Percentiles rank a stretch among this genome's conserved stretches.
Conservation (phyloP, 106 monocot species). For the Posidonia australis region DNA sequence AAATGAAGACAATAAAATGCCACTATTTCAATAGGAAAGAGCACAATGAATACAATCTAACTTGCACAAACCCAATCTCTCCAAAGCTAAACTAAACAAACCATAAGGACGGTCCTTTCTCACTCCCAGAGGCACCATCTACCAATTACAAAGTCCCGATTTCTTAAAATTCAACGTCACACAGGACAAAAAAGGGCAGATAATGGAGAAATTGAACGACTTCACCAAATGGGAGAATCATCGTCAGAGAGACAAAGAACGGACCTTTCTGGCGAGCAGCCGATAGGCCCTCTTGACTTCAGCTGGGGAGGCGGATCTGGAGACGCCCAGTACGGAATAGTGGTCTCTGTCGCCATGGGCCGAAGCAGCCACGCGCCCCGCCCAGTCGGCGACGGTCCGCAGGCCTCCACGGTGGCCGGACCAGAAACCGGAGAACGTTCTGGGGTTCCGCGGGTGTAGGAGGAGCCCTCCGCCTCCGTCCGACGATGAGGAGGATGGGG, state of each 20-base stretch:
- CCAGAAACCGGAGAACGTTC: neutral
- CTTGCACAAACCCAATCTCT: no score
- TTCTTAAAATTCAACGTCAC: no score
- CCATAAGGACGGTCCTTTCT: no score
- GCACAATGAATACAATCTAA: no score
- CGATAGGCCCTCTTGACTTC: constrained; percentile 33
- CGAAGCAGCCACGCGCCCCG: neutral
- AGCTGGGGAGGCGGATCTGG: constrained; percentile 15
- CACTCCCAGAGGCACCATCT: no score
- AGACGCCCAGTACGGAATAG: constrained; percentile 25
- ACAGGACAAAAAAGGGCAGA: neutral
- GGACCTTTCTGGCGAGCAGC: constrained; percentile 40
- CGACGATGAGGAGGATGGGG: neutral
- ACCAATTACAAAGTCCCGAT: no score
- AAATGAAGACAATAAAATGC: no score
- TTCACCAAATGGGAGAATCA: neutral
- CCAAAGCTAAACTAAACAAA: no score
- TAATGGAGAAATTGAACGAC: neutral
- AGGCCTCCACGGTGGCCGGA: neutral
- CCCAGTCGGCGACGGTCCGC: neutral
- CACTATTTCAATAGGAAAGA: no score
- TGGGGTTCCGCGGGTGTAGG: no score
- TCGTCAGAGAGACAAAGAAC: neutral
- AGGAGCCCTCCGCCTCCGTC: no score
- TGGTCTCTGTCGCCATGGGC: constrained; percentile 1